Percentiles rank a stretch among this genome's conserved stretches.
Conservation (phyloP, 108 stramenopile species). For the Cylindrotheca closterium region DNA sequence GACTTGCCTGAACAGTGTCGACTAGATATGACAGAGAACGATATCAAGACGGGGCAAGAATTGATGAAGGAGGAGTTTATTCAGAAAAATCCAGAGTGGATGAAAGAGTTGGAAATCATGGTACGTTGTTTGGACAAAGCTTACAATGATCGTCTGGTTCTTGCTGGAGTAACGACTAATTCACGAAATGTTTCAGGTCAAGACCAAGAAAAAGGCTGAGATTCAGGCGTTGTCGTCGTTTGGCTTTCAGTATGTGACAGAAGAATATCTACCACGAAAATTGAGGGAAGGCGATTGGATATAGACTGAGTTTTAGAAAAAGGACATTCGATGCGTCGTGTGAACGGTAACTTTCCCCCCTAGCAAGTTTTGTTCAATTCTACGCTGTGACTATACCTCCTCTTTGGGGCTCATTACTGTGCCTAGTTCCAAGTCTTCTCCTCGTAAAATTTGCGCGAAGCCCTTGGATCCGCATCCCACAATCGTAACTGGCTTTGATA, state of each 20-base stretch:
- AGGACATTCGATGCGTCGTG: too few species aligned
- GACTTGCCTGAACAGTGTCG: constrained; percentile 89
- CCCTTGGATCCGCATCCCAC: constrained; percentile 46
- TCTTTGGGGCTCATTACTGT: not conserved
- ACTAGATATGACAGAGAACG: constrained; percentile 94
- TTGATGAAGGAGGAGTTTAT: constrained; percentile 95
- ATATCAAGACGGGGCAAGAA: constrained; percentile 96
- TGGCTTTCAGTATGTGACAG: constrained; percentile 97
- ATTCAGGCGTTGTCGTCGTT: constrained; percentile 95
- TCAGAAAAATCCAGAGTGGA: constrained; percentile 93
- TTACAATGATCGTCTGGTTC: not conserved
- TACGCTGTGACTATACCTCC: not conserved
- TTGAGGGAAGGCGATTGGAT: constrained; percentile 94
- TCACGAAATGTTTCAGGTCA: constrained; percentile 47
- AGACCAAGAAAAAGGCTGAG: constrained; percentile 96
- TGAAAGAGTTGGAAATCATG: constrained; percentile 94
- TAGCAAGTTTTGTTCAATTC: not conserved
- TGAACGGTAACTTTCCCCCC: too few species aligned
- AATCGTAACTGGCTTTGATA: constrained; percentile 53
- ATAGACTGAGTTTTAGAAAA: too few species aligned
- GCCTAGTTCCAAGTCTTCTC: not conserved
- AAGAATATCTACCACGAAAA: constrained; percentile 94
- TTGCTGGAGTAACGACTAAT: not conserved
- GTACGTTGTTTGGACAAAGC: constrained; percentile 41
- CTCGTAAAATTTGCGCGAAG: constrained; percentile 23